A percentile compares a stretch with the other conserved stretches of the same genome.
phyloP scores from a whole-genome alignment of 306 rosid genomes.

The Cajanus cajan region DNA sequence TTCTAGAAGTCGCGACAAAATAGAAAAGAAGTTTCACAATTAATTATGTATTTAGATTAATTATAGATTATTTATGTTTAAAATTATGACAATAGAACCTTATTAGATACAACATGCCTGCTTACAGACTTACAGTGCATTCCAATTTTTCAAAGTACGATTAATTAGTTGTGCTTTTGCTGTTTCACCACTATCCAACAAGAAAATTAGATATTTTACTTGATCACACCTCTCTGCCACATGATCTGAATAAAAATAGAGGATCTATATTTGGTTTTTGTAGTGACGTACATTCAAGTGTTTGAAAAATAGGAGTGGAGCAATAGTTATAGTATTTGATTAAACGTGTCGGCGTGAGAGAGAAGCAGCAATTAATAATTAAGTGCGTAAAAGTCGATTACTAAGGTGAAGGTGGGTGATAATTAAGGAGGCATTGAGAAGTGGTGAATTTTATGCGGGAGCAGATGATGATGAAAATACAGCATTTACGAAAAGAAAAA shows the following conservation, averaged over 20 bases:
- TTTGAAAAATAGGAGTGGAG: too few relatives aligned
- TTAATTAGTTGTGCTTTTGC: background rate
- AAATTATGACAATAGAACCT: background rate
- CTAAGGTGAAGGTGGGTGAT: slow-evolving; percentile 1
- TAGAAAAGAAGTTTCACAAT: background rate
- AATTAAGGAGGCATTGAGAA: background rate
- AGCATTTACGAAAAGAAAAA: slow-evolving; percentile 11
- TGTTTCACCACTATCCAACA: background rate
- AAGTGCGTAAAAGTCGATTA: background rate
- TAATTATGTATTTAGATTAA: background rate
- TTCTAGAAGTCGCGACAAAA: background rate
- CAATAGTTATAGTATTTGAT: too few relatives aligned
- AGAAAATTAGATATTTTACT: too few relatives aligned
- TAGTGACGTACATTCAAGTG: too few relatives aligned
- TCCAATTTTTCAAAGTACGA: background rate
- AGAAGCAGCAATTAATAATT: background rate
- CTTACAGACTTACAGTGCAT: background rate
- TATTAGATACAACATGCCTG: background rate
- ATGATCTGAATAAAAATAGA: too few relatives aligned
- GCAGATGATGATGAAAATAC: slow-evolving; percentile 19
- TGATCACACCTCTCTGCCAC: too few relatives aligned
- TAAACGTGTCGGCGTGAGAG: too few relatives aligned
- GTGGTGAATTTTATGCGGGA: slow-evolving; percentile 5
- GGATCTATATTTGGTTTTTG: too few relatives aligned
- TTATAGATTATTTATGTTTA: background rate